Base-by-base conservation (phyloP, 2,329 filamentous ascomycete genomes). In the Cryphonectria carpinicola region DNA sequence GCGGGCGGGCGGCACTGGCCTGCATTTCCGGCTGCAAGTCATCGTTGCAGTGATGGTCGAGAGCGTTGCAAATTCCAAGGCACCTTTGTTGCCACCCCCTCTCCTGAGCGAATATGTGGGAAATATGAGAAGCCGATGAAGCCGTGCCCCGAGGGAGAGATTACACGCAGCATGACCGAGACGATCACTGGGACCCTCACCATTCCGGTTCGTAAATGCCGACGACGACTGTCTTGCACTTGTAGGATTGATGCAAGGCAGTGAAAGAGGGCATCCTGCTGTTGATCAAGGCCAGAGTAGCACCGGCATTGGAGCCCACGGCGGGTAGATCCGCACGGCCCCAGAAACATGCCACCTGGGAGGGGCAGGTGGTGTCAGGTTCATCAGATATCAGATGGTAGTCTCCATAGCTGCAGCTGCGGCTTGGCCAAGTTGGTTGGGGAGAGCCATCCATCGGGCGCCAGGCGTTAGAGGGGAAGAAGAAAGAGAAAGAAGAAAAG, bases 271-370 rank as follows among this genome's bases (percentile, higher is more conserved):
- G 63, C 28, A 28, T 52, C 22, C 39, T n/a, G 66, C 56, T 49
- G 66, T 32, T 58, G 62, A 72, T 71, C 62, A 37, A 41, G 46
- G 56, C 68, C 62, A 32, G 39, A 65, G 64, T 54, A 11, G 41
- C 39, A 37, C 67, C 60, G 35, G 39, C 25, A 41, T 37, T 63
- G 58, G 60, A 56, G 63, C 61, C 62, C n/a, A 65, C 25, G 52
- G n/a, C 71, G 71, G 69, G 69, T 71, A 71, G 71, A 72, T 72
- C 71, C 71, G 71, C 49, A 56, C 28, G 54, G 52, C 64, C 52
- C n/a, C 41, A 28, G 25, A 43, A 71, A 63, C 71, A 72, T 65
- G 71, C 66, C 71, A 72, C 52, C 60, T 60, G 35, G 41, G 66
- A 71, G 69, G 69, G 63, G 66, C 64, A 65, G 61, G 69, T 71